Evolutionary conservation across 108 stramenopile genomes (phyloP).

Genomic region (Bacterosira constricta): DNA sequence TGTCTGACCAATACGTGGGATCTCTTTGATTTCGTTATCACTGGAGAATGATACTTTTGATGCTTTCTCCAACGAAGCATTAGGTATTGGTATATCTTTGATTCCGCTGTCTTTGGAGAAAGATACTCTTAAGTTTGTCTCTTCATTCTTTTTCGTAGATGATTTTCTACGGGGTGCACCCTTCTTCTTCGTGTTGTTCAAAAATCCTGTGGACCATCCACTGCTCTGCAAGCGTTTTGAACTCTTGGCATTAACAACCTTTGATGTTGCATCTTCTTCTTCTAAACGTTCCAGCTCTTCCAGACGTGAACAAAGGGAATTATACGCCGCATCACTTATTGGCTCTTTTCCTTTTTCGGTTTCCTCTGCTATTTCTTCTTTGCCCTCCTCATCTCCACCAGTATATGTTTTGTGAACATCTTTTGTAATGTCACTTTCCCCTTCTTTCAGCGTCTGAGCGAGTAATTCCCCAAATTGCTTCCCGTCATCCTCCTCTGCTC

Average conservation of each 20-base stretch:
- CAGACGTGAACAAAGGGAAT: conserved; percentile 17
- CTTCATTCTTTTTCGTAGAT: too few species aligned
- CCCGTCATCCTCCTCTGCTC: conserved; percentile 5
- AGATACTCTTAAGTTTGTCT: background rate
- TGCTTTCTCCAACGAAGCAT: background rate
- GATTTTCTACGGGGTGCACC: too few species aligned
- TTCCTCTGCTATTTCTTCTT: background rate
- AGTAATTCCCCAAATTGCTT: conserved; percentile 19
- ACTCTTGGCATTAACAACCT: conserved; percentile 11
- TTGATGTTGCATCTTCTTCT: conserved; percentile 18
- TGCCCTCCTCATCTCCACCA: background rate
- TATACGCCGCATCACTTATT: conserved; percentile 21
- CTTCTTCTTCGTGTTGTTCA: background rate
- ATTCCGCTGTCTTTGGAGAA: background rate
- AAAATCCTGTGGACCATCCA: conserved; percentile 48
- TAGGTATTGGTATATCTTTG: too few species aligned
- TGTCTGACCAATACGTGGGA: conserved; percentile 30
- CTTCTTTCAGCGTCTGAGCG: conserved; percentile 19
- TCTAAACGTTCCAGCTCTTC: conserved; percentile 47
- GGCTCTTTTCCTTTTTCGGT: background rate
- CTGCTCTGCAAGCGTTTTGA: conserved; percentile 22
- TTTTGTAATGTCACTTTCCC: conserved; percentile 9
- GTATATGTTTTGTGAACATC: too few species aligned
- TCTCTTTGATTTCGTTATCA: conserved; percentile 37
- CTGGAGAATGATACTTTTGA: conserved; percentile 33